Evolutionary conservation across 2,329 filamentous ascomycete species (phyloP).

Genomic region (Nemania sp.): DNA sequence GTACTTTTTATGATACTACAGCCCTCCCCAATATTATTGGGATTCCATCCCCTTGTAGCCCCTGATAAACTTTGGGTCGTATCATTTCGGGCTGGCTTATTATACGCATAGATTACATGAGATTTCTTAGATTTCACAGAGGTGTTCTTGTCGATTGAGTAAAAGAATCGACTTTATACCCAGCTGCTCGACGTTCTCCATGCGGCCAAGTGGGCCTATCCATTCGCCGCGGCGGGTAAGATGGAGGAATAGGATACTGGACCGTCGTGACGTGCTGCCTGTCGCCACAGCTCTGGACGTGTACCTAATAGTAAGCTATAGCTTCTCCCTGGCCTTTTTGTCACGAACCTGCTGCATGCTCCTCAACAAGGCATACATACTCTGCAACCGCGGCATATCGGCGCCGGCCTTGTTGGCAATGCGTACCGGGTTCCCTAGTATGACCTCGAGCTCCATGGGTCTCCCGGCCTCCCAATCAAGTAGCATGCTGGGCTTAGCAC

Average conservation of each 20-base stretch:
- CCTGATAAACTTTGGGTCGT: background rate
- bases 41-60: background rate
- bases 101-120: background rate
- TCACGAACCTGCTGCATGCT: constrained; percentile 70
- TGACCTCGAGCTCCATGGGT: constrained; percentile 78
- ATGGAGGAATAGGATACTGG: background rate
- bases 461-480: constrained; percentile 76
- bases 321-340: constrained; percentile 51
- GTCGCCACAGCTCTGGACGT: background rate
- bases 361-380: constrained; percentile 72
- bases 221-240: background rate
- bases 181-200: background rate
- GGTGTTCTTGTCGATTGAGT: background rate
- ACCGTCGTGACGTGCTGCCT: background rate
- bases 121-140: background rate
- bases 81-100: background rate
- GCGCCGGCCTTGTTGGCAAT: constrained; percentile 72
- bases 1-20: background rate
- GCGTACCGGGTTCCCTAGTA: constrained; percentile 76
- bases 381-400: constrained; percentile 75
- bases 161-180: background rate
- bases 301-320: constrained; percentile 44
- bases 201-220: background rate
- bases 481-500: constrained; percentile 75
- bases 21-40: background rate